phyloP scores from a whole-genome alignment of 2,329 filamentous ascomycete species.

The Calonectria honghensis region DNA sequence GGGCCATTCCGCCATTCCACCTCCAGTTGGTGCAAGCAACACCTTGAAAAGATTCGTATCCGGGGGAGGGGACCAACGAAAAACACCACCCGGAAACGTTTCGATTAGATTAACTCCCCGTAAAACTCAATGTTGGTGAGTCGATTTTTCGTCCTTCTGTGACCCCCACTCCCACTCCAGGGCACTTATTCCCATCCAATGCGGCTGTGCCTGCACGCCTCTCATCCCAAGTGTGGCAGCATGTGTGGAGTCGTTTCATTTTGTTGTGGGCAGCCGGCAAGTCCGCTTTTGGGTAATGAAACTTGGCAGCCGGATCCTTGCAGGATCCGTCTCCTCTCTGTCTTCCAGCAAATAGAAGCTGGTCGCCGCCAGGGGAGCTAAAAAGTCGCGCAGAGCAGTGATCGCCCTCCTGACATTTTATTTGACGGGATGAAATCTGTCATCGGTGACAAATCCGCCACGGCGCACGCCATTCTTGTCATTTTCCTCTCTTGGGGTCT shows the following conservation, averaged over 20 bases:
- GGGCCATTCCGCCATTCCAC: neutral
- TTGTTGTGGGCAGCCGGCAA: conserved; percentile 17
- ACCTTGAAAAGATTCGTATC: neutral
- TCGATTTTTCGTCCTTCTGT: neutral
- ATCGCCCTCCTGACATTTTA: conserved; percentile 16
- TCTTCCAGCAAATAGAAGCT: neutral
- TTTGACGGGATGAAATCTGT: conserved; percentile 21
- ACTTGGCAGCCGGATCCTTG: conserved; percentile 9
- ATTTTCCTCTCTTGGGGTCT: neutral
- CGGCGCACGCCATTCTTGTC: neutral
- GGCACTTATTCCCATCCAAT: conserved; percentile 13
- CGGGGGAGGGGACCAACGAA: conserved; percentile 1
- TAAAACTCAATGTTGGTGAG: conserved; percentile 3
- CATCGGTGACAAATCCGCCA: conserved; percentile 33
- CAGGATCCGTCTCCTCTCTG: neutral
- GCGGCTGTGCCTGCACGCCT: neutral
- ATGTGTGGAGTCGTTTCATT: conserved; percentile 22
- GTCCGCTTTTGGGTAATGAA: conserved; percentile 19
- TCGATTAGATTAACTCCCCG: conserved; percentile 3
- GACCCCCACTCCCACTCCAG: neutral
- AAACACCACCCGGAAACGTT: neutral
- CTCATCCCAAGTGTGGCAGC: conserved; percentile 4
- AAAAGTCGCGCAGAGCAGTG: conserved; percentile 28
- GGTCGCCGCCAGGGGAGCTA: neutral
- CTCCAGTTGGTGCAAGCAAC: neutral